Percentiles rank a stretch among this genome's conserved stretches.
These are phyloP conservation scores for Capsicum pubescens DNA, from an alignment of 257 asterid genomes.

Conservation along the genomic window DNA sequence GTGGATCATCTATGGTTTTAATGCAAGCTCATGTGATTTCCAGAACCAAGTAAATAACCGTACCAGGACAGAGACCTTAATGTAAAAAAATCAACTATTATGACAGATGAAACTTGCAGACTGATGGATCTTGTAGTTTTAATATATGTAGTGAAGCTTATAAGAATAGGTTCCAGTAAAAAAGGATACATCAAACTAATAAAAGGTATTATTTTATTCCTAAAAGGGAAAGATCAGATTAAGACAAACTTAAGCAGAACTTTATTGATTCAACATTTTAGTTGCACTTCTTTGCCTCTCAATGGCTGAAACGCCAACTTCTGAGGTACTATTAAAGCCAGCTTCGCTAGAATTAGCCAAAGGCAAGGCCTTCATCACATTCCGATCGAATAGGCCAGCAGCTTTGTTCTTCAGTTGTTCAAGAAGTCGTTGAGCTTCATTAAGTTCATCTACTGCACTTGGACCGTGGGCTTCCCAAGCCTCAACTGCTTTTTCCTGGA, in stretches of 20 bases:
- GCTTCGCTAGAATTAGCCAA: conserved; percentile 34
- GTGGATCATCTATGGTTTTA: too few relatives aligned
- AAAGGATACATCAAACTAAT: not conserved
- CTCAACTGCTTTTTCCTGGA: conserved; percentile 86
- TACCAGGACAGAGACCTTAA: not conserved
- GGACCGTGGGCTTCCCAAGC: conserved; percentile 84
- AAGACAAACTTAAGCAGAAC: not conserved
- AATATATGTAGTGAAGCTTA: not conserved
- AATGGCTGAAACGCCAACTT: conserved; percentile 33
- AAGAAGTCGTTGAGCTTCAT: conserved; percentile 67
- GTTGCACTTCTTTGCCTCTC: conserved; percentile 33
- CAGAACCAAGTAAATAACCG: not conserved
- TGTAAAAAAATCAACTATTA: not conserved
- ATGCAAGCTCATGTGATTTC: not conserved
- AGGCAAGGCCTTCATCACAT: conserved; percentile 63
- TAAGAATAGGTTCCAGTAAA: not conserved
- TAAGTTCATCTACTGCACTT: conserved; percentile 69
- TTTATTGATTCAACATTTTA: not conserved
- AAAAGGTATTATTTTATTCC: conserved; percentile 2
- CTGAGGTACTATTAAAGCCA: conserved; percentile 27
- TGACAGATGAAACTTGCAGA: not conserved
- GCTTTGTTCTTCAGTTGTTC: conserved; percentile 70
- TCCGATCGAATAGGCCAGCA: conserved; percentile 43
- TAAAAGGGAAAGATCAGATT: not conserved
- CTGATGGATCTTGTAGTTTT: not conserved